Evolutionary conservation across 768 basidiomycete species (phyloP).

Genomic region (Pleurotus eryngii): DNA sequence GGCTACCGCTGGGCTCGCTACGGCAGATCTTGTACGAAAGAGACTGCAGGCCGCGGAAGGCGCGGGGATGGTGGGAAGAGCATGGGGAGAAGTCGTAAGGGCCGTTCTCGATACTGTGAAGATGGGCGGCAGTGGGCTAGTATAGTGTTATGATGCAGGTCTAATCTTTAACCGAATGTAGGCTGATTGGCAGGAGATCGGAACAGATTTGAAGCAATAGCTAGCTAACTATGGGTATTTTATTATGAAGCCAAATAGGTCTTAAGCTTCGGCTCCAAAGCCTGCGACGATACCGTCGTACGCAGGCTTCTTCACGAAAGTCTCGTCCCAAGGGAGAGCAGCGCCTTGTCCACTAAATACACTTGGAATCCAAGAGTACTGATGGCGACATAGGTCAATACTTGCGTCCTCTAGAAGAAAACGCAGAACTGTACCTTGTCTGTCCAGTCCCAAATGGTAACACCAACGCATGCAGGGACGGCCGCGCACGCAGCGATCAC

Average conservation of each 20-base stretch:
- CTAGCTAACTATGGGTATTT: too few species aligned
- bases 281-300: slow-evolving; percentile 33
- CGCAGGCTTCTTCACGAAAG: slow-evolving; percentile 33
- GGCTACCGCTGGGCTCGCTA: slow-evolving; percentile 21
- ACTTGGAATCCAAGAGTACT: slow-evolving; percentile 40
- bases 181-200: too few species aligned
- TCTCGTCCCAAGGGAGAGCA: slow-evolving; percentile 34
- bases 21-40: slow-evolving; percentile 57
- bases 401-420: not conserved
- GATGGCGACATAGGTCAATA: not conserved
- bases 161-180: too few species aligned
- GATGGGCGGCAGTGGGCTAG: slow-evolving; percentile 77
- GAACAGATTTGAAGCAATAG: too few species aligned
- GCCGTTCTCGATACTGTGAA: slow-evolving; percentile 63
- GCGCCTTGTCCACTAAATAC: slow-evolving; percentile 35
- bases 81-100: slow-evolving; percentile 50
- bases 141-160: slow-evolving; percentile 29
- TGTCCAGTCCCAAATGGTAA: slow-evolving; percentile 45
- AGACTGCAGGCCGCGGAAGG: slow-evolving; percentile 43
- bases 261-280: slow-evolving; percentile 2
- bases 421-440: slow-evolving; percentile 29
- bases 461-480: slow-evolving; percentile 37
- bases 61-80: slow-evolving; percentile 29
- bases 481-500: slow-evolving; percentile 54
- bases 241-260: too few species aligned